A percentile compares a stretch with the other conserved stretches of the same genome.
phyloP scores from a whole-genome alignment of 441 rosid genomes.

The Euphorbia schlechtendalii region DNA sequence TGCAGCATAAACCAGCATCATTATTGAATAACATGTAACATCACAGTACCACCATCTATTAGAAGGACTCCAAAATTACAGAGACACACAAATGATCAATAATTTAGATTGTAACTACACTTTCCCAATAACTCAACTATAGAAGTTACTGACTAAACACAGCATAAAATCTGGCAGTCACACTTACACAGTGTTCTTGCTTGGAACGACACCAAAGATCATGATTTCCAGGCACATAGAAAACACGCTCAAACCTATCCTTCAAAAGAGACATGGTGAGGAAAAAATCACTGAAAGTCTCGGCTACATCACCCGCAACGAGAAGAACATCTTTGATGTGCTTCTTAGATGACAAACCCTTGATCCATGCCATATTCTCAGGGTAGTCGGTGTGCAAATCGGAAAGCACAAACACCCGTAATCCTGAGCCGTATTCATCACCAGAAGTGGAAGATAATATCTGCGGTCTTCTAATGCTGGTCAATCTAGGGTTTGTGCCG shows the following conservation, averaged over 20 bases:
- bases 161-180: not conserved
- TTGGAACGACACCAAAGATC: slow-evolving; percentile 58
- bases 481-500: not conserved
- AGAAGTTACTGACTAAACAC: not conserved
- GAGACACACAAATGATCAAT: not conserved
- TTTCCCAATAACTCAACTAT: not conserved
- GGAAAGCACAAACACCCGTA: slow-evolving; percentile 47
- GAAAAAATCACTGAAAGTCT: slow-evolving; percentile 36
- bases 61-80: not conserved
- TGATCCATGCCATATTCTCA: slow-evolving; percentile 55
- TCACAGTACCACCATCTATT: not conserved
- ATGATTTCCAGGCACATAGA: slow-evolving; percentile 62
- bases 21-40: not conserved
- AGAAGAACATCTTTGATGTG: slow-evolving; percentile 43
- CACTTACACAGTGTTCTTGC: slow-evolving; percentile 34
- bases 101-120: not conserved
- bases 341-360: slow-evolving; percentile 29
- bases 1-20: not conserved
- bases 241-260: slow-evolving; percentile 44
- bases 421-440: slow-evolving; percentile 18
- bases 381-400: slow-evolving; percentile 60
- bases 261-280: slow-evolving; percentile 51
- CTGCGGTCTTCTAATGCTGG: slow-evolving; percentile 26
- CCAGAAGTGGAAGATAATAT: slow-evolving; percentile 16
- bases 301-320: slow-evolving; percentile 67